phyloP scores from a whole-genome alignment of 1,284 basidiomycete genomes.

The Trichosporon faecale region DNA sequence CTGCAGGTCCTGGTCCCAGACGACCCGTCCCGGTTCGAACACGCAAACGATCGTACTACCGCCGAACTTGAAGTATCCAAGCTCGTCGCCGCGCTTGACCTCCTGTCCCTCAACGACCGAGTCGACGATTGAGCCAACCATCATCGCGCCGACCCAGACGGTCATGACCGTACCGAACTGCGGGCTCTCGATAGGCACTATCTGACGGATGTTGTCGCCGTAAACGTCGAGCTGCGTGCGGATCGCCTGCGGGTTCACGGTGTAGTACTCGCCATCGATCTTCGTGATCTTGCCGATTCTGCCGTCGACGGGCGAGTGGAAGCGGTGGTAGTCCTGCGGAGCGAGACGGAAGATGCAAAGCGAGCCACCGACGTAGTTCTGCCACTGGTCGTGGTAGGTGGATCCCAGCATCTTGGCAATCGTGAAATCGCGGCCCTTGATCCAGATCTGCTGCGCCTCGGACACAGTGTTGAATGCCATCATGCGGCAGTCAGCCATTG shows the following conservation, averaged over 20 bases:
- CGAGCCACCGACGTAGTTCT: constrained; percentile 71
- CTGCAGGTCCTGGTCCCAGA: constrained; percentile 89
- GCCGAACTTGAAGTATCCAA: constrained; percentile 54
- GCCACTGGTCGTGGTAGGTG: constrained; percentile 64
- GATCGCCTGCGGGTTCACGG: constrained; percentile 64
- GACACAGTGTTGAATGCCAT: constrained; percentile 84
- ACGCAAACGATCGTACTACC: constrained; percentile 85
- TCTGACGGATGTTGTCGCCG: constrained; percentile 86
- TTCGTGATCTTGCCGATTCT: constrained; percentile 73
- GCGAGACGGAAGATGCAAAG: constrained; percentile 79
- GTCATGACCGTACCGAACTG: constrained; percentile 85
- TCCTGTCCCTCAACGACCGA: constrained; percentile 78
- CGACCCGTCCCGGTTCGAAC: constrained; percentile 74
- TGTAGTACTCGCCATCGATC: constrained; percentile 85
- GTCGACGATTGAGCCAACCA: constrained; percentile 59
- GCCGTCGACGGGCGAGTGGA: constrained; percentile 88
- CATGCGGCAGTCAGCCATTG: constrained; percentile 87
- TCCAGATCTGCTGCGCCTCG: constrained; percentile 88
- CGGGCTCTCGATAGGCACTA: constrained; percentile 80
- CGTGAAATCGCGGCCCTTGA: constrained; percentile 92
- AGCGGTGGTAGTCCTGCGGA: constrained; percentile 94
- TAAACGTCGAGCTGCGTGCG: constrained; percentile 72
- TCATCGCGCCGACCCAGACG: constrained; percentile 88
- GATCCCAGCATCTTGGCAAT: constrained; percentile 76
- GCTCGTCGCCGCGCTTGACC: constrained; percentile 68